Base-by-base conservation (phyloP, 2,329 filamentous ascomycete genomes). In the Verticillium albo-atrum region DNA sequence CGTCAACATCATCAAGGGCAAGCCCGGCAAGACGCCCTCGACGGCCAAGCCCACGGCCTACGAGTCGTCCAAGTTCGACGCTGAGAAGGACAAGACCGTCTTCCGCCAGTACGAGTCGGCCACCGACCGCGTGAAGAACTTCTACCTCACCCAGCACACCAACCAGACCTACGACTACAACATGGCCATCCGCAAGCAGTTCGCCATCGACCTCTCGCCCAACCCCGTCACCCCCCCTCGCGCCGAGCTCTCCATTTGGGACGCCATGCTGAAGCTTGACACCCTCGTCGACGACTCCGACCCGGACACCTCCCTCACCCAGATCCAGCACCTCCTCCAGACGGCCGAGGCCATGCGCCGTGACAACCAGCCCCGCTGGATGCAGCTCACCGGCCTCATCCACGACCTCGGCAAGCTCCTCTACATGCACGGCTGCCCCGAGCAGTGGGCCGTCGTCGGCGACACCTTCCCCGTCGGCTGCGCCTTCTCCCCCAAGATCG, bases 391-490 rank as follows among this genome's bases (percentile, higher is more conserved):
- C 0, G 89, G 89, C 6, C 80, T 93, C 26, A 88, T 92, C 72
- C 90, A 93, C 74, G 90, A 92, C 70, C 80, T 92, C 1, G 90
- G 90, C 72, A 93, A 92, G 76, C 82, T 93, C 12, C 83, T 92
- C 64, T 90, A 88, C 79, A 90, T 92, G 77, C 90, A 90, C 77
- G 90, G 86, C 62, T 91, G 90, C n/a, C 79, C 89, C 68, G 92
- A 92, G 56, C 92, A 96, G 77, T 97, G 92, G 92, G 92, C 96
- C 70, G 92, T 96, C 3, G 92, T 97, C 27, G 92, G 92, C 60
- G 90, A 93, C 74, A 92, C 89, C 1, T 92, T 93, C 75, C 88
- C 89, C 53, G 88, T 92, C 50, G 90, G 90, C 67, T 91, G 89
- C 72, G 83, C 82, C 63, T 92, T 91, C 70, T 88, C 91, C 70